Evolutionary conservation across 1,284 basidiomycete genomes (phyloP).

Genomic region (Anthracocystis panici-leucophaei): DNA sequence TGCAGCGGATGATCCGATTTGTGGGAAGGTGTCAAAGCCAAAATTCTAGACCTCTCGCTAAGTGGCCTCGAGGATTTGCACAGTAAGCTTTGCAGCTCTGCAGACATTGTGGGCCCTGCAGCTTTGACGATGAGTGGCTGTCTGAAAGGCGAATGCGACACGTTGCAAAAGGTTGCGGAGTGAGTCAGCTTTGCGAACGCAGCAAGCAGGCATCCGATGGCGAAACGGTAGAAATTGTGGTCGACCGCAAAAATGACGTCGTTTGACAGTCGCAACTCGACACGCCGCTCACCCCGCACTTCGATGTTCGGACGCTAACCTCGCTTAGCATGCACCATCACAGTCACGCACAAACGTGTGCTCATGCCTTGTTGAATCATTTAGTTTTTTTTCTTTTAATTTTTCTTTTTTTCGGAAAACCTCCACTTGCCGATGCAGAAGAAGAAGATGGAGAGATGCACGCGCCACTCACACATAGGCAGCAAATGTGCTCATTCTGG

Average conservation of each 20-base stretch:
- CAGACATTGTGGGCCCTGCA: not conserved
- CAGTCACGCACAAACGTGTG: conserved; percentile 8
- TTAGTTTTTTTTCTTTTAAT: too few relatives aligned
- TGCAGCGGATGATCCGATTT: not conserved
- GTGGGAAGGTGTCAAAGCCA: not conserved
- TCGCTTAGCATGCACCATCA: conserved; percentile 10
- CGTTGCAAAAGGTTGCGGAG: not conserved
- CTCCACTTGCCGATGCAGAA: conserved; percentile 16
- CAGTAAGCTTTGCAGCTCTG: conserved; percentile 2
- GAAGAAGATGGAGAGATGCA: too few relatives aligned
- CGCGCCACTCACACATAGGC: too few relatives aligned
- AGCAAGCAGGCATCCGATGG: conserved; percentile 1
- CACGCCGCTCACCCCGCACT: conserved; percentile 23
- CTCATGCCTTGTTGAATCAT: conserved; percentile 15
- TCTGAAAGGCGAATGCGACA: not conserved
- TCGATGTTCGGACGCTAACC: conserved; percentile 1
- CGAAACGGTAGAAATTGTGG: not conserved
- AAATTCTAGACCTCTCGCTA: not conserved
- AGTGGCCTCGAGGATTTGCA: not conserved
- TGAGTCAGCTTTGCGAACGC: conserved; percentile 10
- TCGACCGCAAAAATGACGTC: conserved; percentile 27
- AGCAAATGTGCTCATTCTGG: too few relatives aligned
- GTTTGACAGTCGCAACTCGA: conserved; percentile 27
- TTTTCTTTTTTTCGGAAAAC: conserved; percentile 8
- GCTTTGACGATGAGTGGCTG: conserved; percentile 1